These are phyloP conservation scores for Diospyros kaki DNA, from an alignment of 148 eudicot genomes.

Conservation along the genomic window DNA sequence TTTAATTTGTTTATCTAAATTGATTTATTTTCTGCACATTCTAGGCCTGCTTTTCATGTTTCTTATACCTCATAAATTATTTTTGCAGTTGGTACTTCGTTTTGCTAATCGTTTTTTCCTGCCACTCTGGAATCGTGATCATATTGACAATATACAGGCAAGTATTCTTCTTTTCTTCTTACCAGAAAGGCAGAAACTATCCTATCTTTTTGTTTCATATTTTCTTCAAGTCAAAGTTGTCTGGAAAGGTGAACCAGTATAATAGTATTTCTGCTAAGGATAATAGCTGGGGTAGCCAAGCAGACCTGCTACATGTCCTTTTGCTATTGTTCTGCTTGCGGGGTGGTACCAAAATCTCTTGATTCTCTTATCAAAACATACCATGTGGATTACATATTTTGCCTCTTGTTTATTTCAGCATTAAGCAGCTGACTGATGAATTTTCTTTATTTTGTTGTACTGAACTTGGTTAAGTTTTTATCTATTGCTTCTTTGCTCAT, in stretches of 20 bases:
- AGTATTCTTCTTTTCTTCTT: not conserved
- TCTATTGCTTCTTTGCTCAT: no score
- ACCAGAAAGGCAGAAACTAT: not conserved
- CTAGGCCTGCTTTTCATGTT: not conserved
- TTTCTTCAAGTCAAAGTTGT: no score
- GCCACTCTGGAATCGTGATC: slow-evolving; percentile 85
- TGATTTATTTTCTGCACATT: not conserved
- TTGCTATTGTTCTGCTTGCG: not conserved
- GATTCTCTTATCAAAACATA: not conserved
- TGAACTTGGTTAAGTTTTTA: no score
- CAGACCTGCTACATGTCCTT: not conserved
- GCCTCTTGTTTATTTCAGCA: not conserved
- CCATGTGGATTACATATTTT: not conserved
- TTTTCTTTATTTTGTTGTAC: no score
- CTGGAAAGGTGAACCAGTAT: no score
- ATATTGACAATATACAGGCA: slow-evolving; percentile 77
- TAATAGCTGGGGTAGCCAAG: no score
- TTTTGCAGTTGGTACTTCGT: slow-evolving; percentile 76
- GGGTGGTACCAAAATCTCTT: no score
- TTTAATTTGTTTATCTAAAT: not conserved
- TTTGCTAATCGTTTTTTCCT: slow-evolving; percentile 79
- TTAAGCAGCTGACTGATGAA: no score
- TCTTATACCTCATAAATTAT: not conserved
- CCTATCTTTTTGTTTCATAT: not conserved
- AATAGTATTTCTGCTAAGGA: not conserved